These are phyloP conservation scores for Apostasia shenzhenica DNA, from an alignment of 106 monocot species.

Conservation along the genomic window DNA sequence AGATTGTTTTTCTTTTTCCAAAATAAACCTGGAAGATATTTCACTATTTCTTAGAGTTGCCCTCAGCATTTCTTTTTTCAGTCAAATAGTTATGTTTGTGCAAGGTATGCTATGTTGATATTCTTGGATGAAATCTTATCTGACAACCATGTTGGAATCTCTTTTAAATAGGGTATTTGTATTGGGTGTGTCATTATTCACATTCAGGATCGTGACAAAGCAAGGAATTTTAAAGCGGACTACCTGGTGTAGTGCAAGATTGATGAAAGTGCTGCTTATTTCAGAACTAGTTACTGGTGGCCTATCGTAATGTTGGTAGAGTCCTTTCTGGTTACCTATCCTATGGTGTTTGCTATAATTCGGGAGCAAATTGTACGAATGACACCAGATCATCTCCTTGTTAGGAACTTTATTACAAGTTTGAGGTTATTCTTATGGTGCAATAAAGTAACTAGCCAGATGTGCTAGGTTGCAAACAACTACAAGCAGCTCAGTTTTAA, in stretches of 20 bases:
- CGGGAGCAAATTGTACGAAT: slow-evolving; percentile 28
- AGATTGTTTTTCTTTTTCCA: neutral
- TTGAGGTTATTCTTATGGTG: slow-evolving; percentile 14
- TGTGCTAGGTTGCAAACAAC: too few species aligned
- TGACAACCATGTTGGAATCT: slow-evolving; percentile 81
- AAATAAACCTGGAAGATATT: slow-evolving; percentile 6
- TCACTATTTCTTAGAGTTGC: slow-evolving; percentile 16
- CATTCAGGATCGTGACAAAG: slow-evolving; percentile 73
- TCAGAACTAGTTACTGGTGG: slow-evolving; percentile 42
- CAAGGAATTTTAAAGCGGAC: slow-evolving; percentile 59
- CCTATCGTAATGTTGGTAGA: slow-evolving; percentile 34
- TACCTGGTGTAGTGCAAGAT: slow-evolving; percentile 58
- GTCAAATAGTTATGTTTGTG: slow-evolving; percentile 20
- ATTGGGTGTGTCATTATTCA: slow-evolving; percentile 88
- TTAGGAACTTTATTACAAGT: slow-evolving; percentile 12
- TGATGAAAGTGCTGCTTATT: slow-evolving; percentile 50
- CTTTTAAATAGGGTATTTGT: slow-evolving; percentile 91
- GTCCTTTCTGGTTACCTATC: slow-evolving; percentile 39
- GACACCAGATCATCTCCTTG: slow-evolving; percentile 7
- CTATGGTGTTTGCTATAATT: slow-evolving; percentile 23
- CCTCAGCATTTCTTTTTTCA: slow-evolving; percentile 9
- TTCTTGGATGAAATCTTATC: slow-evolving; percentile 39
- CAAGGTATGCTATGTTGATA: slow-evolving; percentile 30
- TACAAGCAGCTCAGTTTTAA: too few species aligned
- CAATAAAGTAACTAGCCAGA: neutral